phyloP scores from a whole-genome alignment of 106 monocot species.

The Platanthera guangdongensis region DNA sequence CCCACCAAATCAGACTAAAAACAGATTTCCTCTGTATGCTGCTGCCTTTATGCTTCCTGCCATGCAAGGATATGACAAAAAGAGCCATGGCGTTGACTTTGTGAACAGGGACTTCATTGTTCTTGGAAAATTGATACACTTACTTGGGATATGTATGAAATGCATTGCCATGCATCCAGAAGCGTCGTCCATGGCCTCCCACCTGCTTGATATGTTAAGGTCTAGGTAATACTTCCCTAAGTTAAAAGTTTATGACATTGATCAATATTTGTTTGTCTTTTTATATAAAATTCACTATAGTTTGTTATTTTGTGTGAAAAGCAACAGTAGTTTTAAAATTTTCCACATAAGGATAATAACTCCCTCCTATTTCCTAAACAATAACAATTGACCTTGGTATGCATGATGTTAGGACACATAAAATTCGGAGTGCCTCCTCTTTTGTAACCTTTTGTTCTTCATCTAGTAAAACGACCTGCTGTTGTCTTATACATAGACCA shows the following conservation, averaged over 20 bases:
- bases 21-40: constrained; percentile 94
- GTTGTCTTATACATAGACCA: no score
- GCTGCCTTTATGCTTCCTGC: constrained; percentile 96
- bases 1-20: constrained; percentile 42
- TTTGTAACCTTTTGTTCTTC: no score
- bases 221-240: constrained; percentile 39
- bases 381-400: no score
- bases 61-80: constrained; percentile 91
- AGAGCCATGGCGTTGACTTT: constrained; percentile 76
- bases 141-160: constrained; percentile 98
- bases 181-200: constrained; percentile 62
- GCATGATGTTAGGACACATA: no score
- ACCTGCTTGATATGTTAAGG: constrained; percentile 86
- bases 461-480: no score
- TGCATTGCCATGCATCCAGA: constrained; percentile 89
- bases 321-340: no score
- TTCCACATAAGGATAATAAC: no score
- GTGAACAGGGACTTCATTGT: constrained; percentile 89
- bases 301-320: no score
- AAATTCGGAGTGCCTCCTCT: no score
- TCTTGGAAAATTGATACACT: constrained; percentile 85
- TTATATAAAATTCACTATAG: no score
- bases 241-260: background rate
- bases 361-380: no score
- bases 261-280: background rate